Evolutionary conservation across 176 grass and related monocot genomes (phyloP).

Genomic region (Poa pratensis): DNA sequence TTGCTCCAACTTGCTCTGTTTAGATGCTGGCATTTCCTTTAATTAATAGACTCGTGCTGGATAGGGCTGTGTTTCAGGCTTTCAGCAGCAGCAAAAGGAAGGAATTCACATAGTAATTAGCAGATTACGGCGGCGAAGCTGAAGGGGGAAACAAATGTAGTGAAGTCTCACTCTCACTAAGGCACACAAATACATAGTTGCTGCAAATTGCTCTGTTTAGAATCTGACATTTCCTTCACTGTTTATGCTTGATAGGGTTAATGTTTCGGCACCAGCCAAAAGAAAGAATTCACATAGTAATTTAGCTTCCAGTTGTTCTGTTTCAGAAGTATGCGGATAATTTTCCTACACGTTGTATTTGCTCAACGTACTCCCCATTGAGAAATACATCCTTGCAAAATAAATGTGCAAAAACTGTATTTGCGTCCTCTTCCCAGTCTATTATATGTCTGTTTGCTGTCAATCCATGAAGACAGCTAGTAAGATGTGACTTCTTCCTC

Average conservation of each 20-base stretch:
- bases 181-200: too few species aligned
- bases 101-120: too few species aligned
- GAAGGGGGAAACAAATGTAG: too few species aligned
- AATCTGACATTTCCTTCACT: background rate
- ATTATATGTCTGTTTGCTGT: background rate
- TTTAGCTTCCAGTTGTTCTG: background rate
- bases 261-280: background rate
- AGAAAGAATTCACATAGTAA: too few species aligned
- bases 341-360: background rate
- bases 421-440: background rate
- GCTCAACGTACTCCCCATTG: background rate
- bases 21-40: too few species aligned
- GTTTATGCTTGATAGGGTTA: background rate
- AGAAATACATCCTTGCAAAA: background rate
- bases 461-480: background rate
- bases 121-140: too few species aligned
- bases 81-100: too few species aligned
- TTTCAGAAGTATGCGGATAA: background rate
- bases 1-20: too few species aligned
- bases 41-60: too few species aligned
- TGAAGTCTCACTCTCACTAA: too few species aligned
- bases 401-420: too few species aligned
- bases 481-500: background rate
- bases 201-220: background rate
- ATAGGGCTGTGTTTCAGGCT: too few species aligned